Percentiles rank a stretch among this genome's conserved stretches.
Evolutionary conservation across 805 yeast species (phyloP).

Genomic region (Zygoascus bituminiphila): DNA sequence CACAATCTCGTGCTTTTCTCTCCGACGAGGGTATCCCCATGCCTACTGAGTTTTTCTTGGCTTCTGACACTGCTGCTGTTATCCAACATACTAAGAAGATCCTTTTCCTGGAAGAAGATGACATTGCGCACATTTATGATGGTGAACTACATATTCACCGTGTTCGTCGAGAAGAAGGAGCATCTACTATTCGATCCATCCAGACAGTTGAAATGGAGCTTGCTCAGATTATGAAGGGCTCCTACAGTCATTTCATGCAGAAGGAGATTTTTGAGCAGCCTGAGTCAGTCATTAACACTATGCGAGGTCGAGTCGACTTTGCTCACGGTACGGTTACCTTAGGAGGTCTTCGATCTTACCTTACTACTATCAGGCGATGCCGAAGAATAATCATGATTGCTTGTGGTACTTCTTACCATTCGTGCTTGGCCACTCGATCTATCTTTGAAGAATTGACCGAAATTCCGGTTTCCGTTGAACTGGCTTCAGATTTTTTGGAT

Average conservation of each 20-base stretch:
- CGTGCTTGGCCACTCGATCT: constrained; percentile 94
- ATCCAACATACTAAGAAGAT: constrained; percentile 96
- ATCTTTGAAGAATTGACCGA: constrained; percentile 95
- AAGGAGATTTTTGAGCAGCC: constrained; percentile 99
- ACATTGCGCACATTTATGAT: constrained; percentile 94
- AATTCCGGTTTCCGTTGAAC: constrained; percentile 84
- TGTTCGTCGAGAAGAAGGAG: constrained; percentile 72
- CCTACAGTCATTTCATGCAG: constrained; percentile 94
- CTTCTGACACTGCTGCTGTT: constrained; percentile 96
- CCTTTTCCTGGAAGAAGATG: constrained; percentile 93
- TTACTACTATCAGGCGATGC: constrained; percentile 86
- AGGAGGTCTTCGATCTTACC: constrained; percentile 82
- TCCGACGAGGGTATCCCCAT: constrained; percentile 88
- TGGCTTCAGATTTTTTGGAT: constrained; percentile 92
- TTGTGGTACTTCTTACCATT: constrained; percentile 98
- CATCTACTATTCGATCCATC: constrained; percentile 89
- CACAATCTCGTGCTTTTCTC: constrained; percentile 93
- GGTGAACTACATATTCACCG: constrained; percentile 99
- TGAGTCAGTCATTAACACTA: constrained; percentile 94
- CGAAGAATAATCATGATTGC: constrained; percentile 97
- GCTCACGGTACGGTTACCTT: constrained; percentile 65
- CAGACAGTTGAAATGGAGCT: constrained; percentile 96
- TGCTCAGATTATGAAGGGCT: constrained; percentile 97
- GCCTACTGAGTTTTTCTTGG: constrained; percentile 92
- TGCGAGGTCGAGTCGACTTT: constrained; percentile 98